Evolutionary conservation across 2,329 filamentous ascomycete species (phyloP), one percentile per base, ranked within the genome.

Genomic region (Aspergillus eucalypticola): DNA sequence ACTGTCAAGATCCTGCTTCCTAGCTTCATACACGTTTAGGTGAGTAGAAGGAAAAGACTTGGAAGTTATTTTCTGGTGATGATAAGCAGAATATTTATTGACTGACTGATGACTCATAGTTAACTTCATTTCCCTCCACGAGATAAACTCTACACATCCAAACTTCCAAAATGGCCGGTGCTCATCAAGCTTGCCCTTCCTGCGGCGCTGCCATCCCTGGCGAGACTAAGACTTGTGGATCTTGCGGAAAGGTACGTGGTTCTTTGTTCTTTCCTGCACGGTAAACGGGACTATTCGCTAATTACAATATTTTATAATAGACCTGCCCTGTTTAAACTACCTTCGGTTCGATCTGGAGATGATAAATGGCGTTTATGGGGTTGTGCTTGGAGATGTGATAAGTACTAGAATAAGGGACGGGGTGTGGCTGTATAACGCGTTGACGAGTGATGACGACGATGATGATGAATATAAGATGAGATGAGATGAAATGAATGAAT

Each of bases 151-250:
- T n/a, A 29, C 46, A 17, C 7, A 32, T 29, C 32, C 27, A 50
- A 29, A 6, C n/a, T 17, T 19, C 3, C 27, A 54, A 62, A 61
- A 70, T 70, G 69, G 29, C 64, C 41, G 65, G 64, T 17, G 46
- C 23, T 46, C 69, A 72, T 63, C 46, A 54, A 29, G 48, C 58
- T 56, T 73, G 71, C 51, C 71, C 71, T 48, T 64, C 65, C 19
- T 73, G 70, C 62, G 66, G 64, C 46, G 64, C 67, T 39, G 41
- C 57, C 38, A 70, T 73, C 54, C 11, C 58, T 5, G 66, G 69
- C 41, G 67, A 66, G 11, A 66, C n/a, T 11, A 73, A 73, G 68
- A 70, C 63, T 38, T 73, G 71, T 58, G 19, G 7, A 46, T 65
- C 69, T 32, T 73, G 71, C 56, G 70, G 70, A 54, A 67, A 64